Conservation (phyloP, 495 filamentous ascomycete genomes). For the Trichocladium uniseriatum region DNA sequence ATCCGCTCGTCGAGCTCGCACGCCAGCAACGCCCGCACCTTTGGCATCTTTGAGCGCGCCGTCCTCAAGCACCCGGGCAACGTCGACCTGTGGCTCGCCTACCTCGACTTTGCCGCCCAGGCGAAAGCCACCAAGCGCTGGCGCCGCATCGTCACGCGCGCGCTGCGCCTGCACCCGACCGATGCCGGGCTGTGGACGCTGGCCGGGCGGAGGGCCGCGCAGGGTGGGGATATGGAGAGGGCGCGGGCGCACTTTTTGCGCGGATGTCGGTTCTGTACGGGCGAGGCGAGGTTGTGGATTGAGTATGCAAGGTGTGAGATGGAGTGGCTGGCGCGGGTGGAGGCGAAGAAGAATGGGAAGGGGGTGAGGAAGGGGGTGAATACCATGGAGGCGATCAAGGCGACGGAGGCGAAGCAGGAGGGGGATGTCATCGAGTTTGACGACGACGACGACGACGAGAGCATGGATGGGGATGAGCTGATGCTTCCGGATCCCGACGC, state of each 20-base stretch:
- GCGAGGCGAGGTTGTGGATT: slow-evolving; percentile 63
- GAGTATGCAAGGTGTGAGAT: slow-evolving; percentile 89
- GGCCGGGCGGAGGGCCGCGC: slow-evolving; percentile 68
- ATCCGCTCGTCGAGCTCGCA: slow-evolving; percentile 52
- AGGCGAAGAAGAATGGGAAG: slow-evolving; percentile 61
- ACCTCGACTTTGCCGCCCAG: slow-evolving; percentile 69
- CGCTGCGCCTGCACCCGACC: slow-evolving; percentile 74
- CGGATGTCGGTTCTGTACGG: slow-evolving; percentile 78
- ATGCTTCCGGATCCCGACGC: slow-evolving; percentile 36
- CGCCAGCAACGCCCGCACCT: slow-evolving; percentile 69
- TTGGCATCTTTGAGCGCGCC: slow-evolving; percentile 79
- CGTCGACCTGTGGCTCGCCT: slow-evolving; percentile 81
- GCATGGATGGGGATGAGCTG: slow-evolving; percentile 28
- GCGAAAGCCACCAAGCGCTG: slow-evolving; percentile 75
- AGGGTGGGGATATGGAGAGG: slow-evolving; percentile 71
- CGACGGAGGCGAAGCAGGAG: slow-evolving; percentile 25
- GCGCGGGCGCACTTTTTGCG: slow-evolving; percentile 77
- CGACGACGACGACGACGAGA: slow-evolving; percentile 33
- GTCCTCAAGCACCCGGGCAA: slow-evolving; percentile 79
- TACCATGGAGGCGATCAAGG: slow-evolving; percentile 33
- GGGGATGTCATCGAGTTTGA: slow-evolving; percentile 26
- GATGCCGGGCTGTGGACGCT: slow-evolving; percentile 81
- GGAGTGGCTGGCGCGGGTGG: slow-evolving; percentile 78
- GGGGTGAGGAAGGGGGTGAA: slow-evolving; percentile 29
- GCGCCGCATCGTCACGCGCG: slow-evolving; percentile 62